Evolutionary conservation across 768 basidiomycete genomes (phyloP), one percentile per base, ranked within the genome.

Genomic region (Leccinum barrowsii): DNA sequence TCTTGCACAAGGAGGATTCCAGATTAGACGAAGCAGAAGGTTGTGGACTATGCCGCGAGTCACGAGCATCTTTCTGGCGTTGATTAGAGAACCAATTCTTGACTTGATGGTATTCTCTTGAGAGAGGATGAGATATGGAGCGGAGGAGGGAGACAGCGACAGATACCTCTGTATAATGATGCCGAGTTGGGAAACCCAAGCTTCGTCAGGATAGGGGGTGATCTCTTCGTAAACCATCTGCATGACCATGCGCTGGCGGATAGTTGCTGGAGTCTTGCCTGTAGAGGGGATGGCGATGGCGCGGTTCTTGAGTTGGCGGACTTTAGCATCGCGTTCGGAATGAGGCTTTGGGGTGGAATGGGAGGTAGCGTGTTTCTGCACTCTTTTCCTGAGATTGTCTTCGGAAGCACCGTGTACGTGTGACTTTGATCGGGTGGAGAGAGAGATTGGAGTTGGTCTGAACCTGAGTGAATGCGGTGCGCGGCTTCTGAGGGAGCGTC

Each of bases 31-130:
- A 56, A 42, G 65, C 54, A n/a, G 71, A 62, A 57, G 70, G 69
- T 28, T 73, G 71, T 30, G 72, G 73, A 8, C 71, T 73, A 48
- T 74, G 73, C 11, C 72, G 73, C 0, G 72, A 73, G 56, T 73
- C 72, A 11, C 72, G 73, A 32, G 77, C 70, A 56, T 76, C 76
- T 61, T 79, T 76, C 57, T 79, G 85, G 46, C 85, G 78, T 70
- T 84, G 79, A 69, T 86, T 86, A 5, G 83, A 83, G 59, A 86
- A 86, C 84, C 85, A 86, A 61, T 85, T 85, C 71, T 82, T 84
- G 55, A 85, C 79, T 69, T 85, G 84, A 64, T 79, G 80, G 65
- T 82, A 82, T 50, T 83, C 78, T 62, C 83, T 84, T 67, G 50
- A 34, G 34, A 40, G 55, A 50, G 2, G 22, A 42, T 63, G 47